Conservation (phyloP, 306 rosid genomes). For the Aeschynomene evenia region DNA sequence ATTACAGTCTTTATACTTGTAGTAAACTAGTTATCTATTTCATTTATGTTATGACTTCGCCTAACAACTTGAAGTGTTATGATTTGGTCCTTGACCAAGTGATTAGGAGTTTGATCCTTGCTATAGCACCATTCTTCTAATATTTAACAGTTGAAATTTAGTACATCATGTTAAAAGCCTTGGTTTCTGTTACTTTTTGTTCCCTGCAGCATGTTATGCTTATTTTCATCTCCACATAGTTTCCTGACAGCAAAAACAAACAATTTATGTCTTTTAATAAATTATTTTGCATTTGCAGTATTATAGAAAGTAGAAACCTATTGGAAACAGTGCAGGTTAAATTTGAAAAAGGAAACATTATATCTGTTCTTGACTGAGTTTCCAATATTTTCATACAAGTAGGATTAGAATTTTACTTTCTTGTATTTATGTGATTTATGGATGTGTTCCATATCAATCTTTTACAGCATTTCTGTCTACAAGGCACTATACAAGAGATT, state of each 20-base stretch:
- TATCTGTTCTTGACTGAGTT: not conserved
- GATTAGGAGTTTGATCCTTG: not conserved
- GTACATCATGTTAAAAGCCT: not conserved
- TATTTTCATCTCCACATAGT: slow-evolving; percentile 3
- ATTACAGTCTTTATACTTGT: too few relatives aligned
- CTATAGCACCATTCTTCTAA: too few relatives aligned
- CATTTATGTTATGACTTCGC: not conserved
- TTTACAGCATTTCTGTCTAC: slow-evolving; percentile 81
- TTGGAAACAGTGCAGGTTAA: not conserved
- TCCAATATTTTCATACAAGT: slow-evolving; percentile 1
- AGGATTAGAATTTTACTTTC: not conserved
- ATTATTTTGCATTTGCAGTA: not conserved
- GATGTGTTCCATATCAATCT: slow-evolving; percentile 27
- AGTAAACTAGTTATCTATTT: not conserved
- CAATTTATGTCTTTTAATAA: not conserved
- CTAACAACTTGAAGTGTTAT: not conserved
- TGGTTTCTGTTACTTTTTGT: not conserved
- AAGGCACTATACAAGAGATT: slow-evolving; percentile 90
- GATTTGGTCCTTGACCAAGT: not conserved
- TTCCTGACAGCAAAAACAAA: not conserved
- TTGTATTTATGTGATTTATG: not conserved
- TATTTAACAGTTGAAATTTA: too few relatives aligned
- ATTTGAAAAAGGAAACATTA: not conserved
- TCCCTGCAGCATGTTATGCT: not conserved
- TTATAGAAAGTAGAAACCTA: not conserved